Evolutionary conservation across 352 stramenopile species (phyloP).

Genomic region (Pythium vanterpoolii): DNA sequence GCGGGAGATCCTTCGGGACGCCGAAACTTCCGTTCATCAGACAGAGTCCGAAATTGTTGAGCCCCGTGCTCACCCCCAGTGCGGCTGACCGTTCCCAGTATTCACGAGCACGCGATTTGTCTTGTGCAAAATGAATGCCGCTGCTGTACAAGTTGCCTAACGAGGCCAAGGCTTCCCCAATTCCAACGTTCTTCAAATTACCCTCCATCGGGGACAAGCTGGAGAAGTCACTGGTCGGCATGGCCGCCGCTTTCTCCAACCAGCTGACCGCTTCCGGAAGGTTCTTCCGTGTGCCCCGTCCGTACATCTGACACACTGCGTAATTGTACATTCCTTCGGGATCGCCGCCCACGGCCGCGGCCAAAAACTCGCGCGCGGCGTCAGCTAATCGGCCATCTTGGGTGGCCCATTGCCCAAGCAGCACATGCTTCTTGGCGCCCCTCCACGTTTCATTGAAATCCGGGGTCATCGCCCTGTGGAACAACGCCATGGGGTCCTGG

Average conservation of each 20-base stretch:
- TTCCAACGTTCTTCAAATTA: no score
- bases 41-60: slow-evolving; percentile 1
- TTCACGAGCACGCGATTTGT: background rate
- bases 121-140: background rate
- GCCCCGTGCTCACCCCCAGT: background rate
- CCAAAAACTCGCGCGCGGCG: slow-evolving; percentile 2
- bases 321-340: slow-evolving; percentile 17
- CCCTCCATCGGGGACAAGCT: no score
- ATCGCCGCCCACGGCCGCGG: background rate
- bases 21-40: background rate
- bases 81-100: background rate
- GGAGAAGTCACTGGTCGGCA: background rate
- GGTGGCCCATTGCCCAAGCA: background rate
- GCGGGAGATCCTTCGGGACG: slow-evolving; percentile 1
- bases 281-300: slow-evolving; percentile 3
- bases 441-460: no score
- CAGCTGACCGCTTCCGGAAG: background rate
- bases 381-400: background rate
- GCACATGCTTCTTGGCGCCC: slow-evolving; percentile 1
- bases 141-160: background rate
- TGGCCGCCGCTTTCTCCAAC: slow-evolving; percentile 7
- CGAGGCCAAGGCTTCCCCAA: slow-evolving; percentile 3
- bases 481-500: background rate
- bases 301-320: background rate
- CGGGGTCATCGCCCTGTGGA: background rate